Evolutionary conservation across 371 early-diverging fungal species (phyloP), one percentile per base, ranked within the genome.

Genomic region (Rhizopus delemar): DNA sequence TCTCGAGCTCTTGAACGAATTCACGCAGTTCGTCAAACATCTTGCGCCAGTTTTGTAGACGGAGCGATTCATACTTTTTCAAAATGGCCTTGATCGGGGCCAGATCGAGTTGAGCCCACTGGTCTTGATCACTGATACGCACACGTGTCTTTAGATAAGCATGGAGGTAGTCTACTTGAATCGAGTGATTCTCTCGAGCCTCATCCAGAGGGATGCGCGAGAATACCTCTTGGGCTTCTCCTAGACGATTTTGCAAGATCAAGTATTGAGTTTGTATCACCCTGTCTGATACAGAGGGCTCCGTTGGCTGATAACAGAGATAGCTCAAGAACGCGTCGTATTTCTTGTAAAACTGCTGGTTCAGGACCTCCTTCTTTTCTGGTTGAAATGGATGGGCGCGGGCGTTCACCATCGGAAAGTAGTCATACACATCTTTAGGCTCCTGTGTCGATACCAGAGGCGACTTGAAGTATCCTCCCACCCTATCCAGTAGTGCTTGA

Each of bases 161-260:
- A 8, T 66, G 60, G 11, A 83, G 56, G 54, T 86, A 86, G 56
- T 85, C 85, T 5, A 66, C 56, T 59, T 86, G 86, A 4, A 85
- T 69, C 5, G 32, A 33, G 16, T 60, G 48, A 12, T 45, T 22
- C 57, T 53, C 41, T 28, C 45, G 7, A 16, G 39, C n/a, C 50
- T 51, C 51, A 35, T 29, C 28, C 46, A 51, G 33, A 35, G 41
- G 5, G 56, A 62, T 36, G 58, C 57, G 43, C 31, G 64, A 45
- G 46, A 62, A 63, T 29, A 77, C 41, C 41, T 51, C 46, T 35
- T 56, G 62, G 32, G 56, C 56, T 46, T 62, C 62, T 45, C 56
- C 62, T 38, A 62, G 34, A 46, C 62, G 62, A 46, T 62, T 62
- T 56, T 62, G 62, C 28, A 56, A 38, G 51, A 62, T 56, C 52